Conservation (phyloP, 768 basidiomycete species). For the Tremella yokohamensis region DNA sequence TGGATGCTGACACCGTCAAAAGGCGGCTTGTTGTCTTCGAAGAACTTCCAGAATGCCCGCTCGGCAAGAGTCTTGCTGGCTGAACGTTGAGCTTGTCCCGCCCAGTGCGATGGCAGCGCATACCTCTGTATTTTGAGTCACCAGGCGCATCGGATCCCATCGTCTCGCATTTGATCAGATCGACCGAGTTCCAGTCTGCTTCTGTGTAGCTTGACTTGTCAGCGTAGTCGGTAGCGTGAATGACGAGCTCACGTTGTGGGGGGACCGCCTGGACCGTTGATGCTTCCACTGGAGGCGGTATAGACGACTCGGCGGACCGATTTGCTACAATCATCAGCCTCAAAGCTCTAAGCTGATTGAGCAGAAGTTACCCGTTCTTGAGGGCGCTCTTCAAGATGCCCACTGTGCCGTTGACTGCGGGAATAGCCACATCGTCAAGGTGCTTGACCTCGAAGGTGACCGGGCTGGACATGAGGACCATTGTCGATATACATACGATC, state of each 20-base stretch:
- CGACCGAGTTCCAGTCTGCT: constrained; percentile 37
- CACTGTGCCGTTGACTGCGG: constrained; percentile 68
- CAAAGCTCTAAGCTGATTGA: too few species aligned
- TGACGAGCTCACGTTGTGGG: constrained; percentile 4
- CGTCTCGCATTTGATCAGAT: constrained; percentile 18
- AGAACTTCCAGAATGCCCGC: constrained; percentile 41
- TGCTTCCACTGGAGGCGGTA: constrained; percentile 50
- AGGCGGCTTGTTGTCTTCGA: constrained; percentile 44
- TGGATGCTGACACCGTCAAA: constrained; percentile 48
- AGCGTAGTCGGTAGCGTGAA: background rate
- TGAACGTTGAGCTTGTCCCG: constrained; percentile 11
- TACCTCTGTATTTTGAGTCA: constrained; percentile 35
- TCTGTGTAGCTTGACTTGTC: constrained; percentile 17
- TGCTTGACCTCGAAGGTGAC: constrained; percentile 31
- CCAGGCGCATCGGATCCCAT: constrained; percentile 25
- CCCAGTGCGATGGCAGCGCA: background rate
- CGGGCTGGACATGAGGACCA: constrained; percentile 15
- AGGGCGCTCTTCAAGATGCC: constrained; percentile 60
- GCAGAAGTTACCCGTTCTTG: constrained; percentile 54
- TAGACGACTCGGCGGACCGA: too few species aligned
- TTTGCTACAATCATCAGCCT: too few species aligned
- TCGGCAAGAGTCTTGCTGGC: constrained; percentile 46
- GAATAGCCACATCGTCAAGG: constrained; percentile 57
- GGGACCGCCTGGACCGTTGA: constrained; percentile 11
- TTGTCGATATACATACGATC: background rate